Evolutionary conservation across 768 basidiomycete genomes (phyloP), one percentile per base, ranked within the genome.

Genomic region (Panaeolus papilionaceus): DNA sequence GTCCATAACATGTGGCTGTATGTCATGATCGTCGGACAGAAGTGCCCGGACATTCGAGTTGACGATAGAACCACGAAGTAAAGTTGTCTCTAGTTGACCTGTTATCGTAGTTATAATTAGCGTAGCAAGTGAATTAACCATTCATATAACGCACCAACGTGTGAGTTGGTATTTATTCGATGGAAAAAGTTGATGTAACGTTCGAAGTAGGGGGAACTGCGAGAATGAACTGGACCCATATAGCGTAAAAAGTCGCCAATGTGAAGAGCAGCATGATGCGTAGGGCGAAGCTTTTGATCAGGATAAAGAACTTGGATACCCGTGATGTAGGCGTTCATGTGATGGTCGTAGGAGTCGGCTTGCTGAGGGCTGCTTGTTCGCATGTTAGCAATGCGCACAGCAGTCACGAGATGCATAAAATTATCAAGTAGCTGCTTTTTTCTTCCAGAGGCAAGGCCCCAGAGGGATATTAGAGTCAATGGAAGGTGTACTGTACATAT

Each of bases 251-350:
- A 66, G 12, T 75, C 67, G 0, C 69, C 71, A 18, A 79, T 70
- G 66, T 82, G 80, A 12, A 79, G 71, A 2, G 78, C 72, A 7
- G 73, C 63, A 54, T 82, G 81, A n/a, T 79, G 75, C n/a, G 69
- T 75, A 0, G 79, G 80, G 7, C 66, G 68, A 9, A 80, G 66
- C 4, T 64, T 65, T 10, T 69, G 47, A 4, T 75, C 72, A 3
- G 68, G 71, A 66, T 71, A 81, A 1, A 80, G 67, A 0, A 42
- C 9, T n/a, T 62, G 66, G 1, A 75, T 54, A 0, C 40, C 63
- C 0, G 10, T 18, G 16, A 79, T 42, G 45, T 81, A 79, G 0
- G 63, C 39, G 2, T 20, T 14, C 18, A 75, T 70, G n/a, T 61
- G 51, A 2, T 62, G 12, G 38, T 72, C 61, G 47, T 71, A 76